Base-by-base conservation (phyloP, 2,329 filamentous ascomycete genomes). In the Rhexocercosporidium sp. region DNA sequence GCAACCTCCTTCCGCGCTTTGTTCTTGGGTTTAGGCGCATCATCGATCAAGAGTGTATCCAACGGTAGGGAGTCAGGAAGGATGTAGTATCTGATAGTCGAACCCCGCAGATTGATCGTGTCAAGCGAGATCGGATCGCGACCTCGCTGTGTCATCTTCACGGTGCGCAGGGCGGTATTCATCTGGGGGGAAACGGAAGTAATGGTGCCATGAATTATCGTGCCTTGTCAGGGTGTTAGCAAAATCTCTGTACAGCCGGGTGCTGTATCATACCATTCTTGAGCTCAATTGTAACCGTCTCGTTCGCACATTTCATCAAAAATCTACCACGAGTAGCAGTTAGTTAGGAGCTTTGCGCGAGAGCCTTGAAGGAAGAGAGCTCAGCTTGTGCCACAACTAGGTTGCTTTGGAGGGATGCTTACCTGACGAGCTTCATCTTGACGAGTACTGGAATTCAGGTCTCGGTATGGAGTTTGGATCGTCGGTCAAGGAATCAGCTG, bases 221-320 rank as follows among this genome's bases (percentile, higher is more conserved):
- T 97, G 81, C 95, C 94, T 96, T 41, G 65, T 7, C 29, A 31
- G 18, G 29, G 41, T 27, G n/a, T 61, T 37, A 27, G 60, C 27
- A 12, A 51, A 44, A 41, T 31, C n/a, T 66, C 51, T 34, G 51
- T 37, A 11, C 34, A 53, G 53, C 39, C 7, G 16, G 14, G 9
- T 4, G 8, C 6, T 29, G 25, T 12, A 53, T 75, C 80, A 54
- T 84, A 96, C 94, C 96, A 88, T 98, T 98, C 82, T 99, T 99
- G 74, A 99, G 86, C 82, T 99, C 96, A 81, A 99, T 92, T 53
- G 95, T 98, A 77, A 98, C 96, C 77, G 96, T 97, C 85, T 99
- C 96, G 82, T 97, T 98, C 81, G 92, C 90, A 82, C 95, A 98
- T 86, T 99, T 99, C 95, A 98, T 98, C 75, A 99, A 86, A 81